Conservation (phyloP, 1,139 yeast genomes). For the Taphrina populina region DNA sequence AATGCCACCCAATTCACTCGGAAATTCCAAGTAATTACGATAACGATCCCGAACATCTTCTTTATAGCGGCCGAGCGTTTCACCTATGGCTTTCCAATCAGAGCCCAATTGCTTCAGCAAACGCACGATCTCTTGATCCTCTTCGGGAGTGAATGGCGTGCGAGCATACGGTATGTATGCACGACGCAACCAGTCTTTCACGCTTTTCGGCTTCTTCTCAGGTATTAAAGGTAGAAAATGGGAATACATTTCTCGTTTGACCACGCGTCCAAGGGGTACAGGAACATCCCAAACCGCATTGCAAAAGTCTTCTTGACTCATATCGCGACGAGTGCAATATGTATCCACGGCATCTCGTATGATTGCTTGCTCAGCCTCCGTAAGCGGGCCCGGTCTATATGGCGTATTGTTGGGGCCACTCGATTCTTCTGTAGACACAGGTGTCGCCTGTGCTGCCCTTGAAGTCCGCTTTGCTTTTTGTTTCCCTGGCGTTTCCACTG, state of each 20-base stretch:
- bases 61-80: conserved; percentile 3
- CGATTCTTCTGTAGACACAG: too few species aligned
- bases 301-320: conserved; percentile 10
- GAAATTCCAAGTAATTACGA: conserved; percentile 2
- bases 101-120: conserved; percentile 6
- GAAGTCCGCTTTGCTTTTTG: too few species aligned
- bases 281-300: conserved; percentile 12
- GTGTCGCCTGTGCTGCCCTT: too few species aligned
- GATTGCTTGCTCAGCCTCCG: conserved; percentile 3
- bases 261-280: background rate
- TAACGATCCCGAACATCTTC: conserved; percentile 23
- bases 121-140: conserved; percentile 6
- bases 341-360: conserved; percentile 6
- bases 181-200: conserved; percentile 9
- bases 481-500: too few species aligned
- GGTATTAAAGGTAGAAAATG: conserved; percentile 7
- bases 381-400: conserved; percentile 8
- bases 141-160: conserved; percentile 11
- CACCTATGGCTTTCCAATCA: conserved; percentile 23
- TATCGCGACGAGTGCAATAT: conserved; percentile 11
- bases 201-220: conserved; percentile 10
- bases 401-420: too few species aligned
- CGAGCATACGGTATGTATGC: conserved; percentile 12
- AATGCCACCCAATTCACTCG: background rate
- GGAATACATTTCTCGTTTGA: conserved; percentile 5